Evolutionary conservation across 2,329 filamentous ascomycete genomes (phyloP), one percentile per base, ranked within the genome.

Genomic region (Xylariaceae sp.): DNA sequence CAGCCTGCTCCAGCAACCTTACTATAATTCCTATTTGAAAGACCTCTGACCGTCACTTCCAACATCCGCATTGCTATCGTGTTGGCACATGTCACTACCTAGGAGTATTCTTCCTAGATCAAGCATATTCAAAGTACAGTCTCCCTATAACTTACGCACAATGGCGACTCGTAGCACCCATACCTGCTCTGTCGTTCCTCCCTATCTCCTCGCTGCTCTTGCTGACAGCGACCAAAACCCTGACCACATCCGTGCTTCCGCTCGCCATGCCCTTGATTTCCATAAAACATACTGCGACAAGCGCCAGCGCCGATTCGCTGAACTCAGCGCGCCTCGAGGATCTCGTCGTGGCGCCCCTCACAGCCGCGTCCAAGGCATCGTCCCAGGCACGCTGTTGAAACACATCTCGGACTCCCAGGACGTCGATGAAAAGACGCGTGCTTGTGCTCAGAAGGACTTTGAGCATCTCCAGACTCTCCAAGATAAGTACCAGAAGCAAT

Each of bases 191-290:
- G 71, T 76, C 51, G 70, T 78, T 5, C 75, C 75, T 17, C 75
- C 76, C 17, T 73, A 79, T 50, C 67, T 79, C 11, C 69, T 79
- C 18, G 66, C 61, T 31, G 69, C 68, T 48, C 75, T 79, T 47
- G 71, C 72, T 33, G 66, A 74, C 9, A 66, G 64, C 44, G 71
- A 70, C 36, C 56, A 66, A 52, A 75, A 75, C 36, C 63, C 70
- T 2, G 66, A 72, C 2, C 53, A 61, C 5, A 60, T 71, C 34
- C 70, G 73, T 19, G 52, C 68, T 31, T 64, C 69, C 6, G 75
- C 75, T 22, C 64, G 59, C 10, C 52, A 59, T 16, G 69, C 69
- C 1, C 66, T 78, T 14, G 54, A 60, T 9, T 63, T 69, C 28
- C 68, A 69, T 45, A 67, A 71, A 3, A 57, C 47, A 1, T 60